phyloP scores from a whole-genome alignment of 2,329 filamentous ascomycete genomes.

The Nannizziopsis arthrosporioides region DNA sequence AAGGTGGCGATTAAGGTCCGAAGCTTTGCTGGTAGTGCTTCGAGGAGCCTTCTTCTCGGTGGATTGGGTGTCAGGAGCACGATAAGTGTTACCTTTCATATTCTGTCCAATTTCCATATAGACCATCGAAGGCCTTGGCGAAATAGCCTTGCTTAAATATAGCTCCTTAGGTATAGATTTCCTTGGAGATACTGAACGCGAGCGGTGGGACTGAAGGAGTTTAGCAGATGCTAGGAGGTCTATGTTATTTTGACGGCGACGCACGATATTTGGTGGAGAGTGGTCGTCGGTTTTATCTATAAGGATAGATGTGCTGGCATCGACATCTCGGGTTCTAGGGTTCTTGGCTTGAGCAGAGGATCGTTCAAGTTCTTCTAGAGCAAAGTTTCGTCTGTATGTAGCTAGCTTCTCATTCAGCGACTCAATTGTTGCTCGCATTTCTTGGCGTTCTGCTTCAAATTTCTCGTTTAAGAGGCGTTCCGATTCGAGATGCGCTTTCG shows the following conservation, averaged over 20 bases:
- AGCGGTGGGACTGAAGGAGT: neutral
- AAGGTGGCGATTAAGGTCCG: slow-evolving; percentile 12
- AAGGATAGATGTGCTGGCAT: neutral
- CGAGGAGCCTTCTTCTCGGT: neutral
- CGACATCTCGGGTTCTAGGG: neutral
- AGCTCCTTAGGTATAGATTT: slow-evolving; percentile 14
- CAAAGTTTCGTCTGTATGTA: slow-evolving; percentile 7
- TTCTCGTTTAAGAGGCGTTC: slow-evolving; percentile 26
- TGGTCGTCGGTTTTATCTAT: neutral
- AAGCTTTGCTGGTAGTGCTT: slow-evolving; percentile 1
- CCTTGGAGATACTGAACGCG: slow-evolving; percentile 13
- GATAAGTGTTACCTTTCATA: neutral
- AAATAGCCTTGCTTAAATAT: slow-evolving; percentile 14
- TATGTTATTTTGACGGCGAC: slow-evolving; percentile 6
- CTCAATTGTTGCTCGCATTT: slow-evolving; percentile 31
- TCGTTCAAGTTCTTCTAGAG: neutral
- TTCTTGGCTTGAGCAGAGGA: slow-evolving; percentile 14
- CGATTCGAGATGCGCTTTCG: slow-evolving; percentile 28
- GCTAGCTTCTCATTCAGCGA: slow-evolving; percentile 25
- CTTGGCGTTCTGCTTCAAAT: slow-evolving; percentile 28
- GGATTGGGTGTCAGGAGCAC: slow-evolving; percentile 15
- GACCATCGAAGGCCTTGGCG: slow-evolving; percentile 21
- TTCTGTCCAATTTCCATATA: slow-evolving; percentile 14
- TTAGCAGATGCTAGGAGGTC: slow-evolving; percentile 6
- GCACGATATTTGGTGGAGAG: neutral